Evolutionary conservation across 2,329 filamentous ascomycete species (phyloP), one percentile per base, ranked within the genome.

Genomic region (Ilyonectria sp.): DNA sequence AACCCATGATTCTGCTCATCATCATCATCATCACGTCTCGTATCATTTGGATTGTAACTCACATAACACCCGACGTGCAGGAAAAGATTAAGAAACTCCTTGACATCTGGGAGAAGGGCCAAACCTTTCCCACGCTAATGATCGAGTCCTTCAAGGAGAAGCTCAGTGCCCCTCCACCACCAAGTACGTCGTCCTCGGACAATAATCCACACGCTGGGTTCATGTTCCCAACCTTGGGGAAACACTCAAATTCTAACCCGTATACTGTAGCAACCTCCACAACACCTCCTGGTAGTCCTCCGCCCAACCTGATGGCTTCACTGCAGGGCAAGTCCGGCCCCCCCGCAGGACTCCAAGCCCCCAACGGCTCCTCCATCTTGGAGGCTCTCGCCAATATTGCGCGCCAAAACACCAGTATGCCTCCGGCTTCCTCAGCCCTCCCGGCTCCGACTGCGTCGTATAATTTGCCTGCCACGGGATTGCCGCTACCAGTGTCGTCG

Each of bases 101-200:
- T 83, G 95, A 97, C 79, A 99, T 99, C 74, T 99, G 96, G 96
- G 95, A 98, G 80, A 96, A 96, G 78, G 94, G 94, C 71, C 92
- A 93, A 79, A 98, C 95, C 23, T 98, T 99, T 81, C 94, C 96
- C 29, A 80, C 87, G 47, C 82, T 91, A 60, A 92, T 97, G 90
- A 89, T 99, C 75, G 86, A 87, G 69, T 90, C 89, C 43, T 97
- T 97, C 87, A 95, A 94, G 83, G 88, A 93, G 78, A 95, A 93
- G 81, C 81, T 97, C 76, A 91, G 87, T 70, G 86, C 89, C 68
- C 84, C 88, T 56, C 79, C 85, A 66, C 81, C 85, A 73, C 85
- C 88, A 78, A 90, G 92, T 94, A 93, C 86, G 92, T 85, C 65
- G 13, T 60, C 55, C 63, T 56, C 50, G 40, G 55, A 49, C 65